Conservation (phyloP, 208 protist species). For the Trypanosoma avium region DNA sequence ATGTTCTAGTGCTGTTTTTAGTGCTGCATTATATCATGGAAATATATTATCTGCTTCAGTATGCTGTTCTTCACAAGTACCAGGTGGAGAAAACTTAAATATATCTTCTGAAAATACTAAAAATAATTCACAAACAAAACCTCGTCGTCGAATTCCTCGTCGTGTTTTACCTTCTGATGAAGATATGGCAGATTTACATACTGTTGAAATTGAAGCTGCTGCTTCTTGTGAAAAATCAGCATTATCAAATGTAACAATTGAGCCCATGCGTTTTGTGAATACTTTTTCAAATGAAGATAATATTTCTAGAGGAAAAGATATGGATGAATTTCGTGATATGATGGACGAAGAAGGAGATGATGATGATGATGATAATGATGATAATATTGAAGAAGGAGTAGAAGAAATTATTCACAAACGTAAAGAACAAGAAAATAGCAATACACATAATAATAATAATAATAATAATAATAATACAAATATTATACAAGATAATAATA, state of each 20-base stretch:
- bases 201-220: background rate
- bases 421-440: too few species aligned
- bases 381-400: background rate
- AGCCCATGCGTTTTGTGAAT: constrained; percentile 13
- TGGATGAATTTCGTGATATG: background rate
- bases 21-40: background rate
- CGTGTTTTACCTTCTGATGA: constrained; percentile 19
- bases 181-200: constrained; percentile 23
- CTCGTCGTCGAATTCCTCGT: background rate
- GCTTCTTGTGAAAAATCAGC: background rate
- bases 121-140: background rate
- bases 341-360: constrained; percentile 2
- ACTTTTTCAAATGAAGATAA: background rate
- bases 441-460: too few species aligned
- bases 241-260: constrained; percentile 3
- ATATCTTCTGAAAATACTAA: background rate
- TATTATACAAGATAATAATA: background rate
- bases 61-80: constrained; percentile 2
- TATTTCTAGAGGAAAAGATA: background rate
- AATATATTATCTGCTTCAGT: background rate
- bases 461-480: background rate
- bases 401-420: too few species aligned
- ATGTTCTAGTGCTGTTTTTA: background rate
- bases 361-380: constrained; percentile 20
- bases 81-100: too few species aligned